A percentile compares a stretch with the other conserved stretches of the same genome.
These are phyloP conservation scores for Cucumis variabilis DNA, from an alignment of 331 rosid species.

Conservation along the genomic window DNA sequence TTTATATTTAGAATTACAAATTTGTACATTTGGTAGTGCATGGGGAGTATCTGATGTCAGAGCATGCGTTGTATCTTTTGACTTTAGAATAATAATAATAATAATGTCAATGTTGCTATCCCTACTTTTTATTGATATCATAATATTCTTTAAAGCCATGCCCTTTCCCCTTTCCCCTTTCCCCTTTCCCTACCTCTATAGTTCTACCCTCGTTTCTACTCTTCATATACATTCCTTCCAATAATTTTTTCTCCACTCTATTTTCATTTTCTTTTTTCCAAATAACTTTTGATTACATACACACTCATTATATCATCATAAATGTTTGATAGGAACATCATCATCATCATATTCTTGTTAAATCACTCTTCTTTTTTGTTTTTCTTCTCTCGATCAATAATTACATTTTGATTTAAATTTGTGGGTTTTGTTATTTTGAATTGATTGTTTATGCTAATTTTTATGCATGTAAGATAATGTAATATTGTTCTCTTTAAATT, in stretches of 20 bases:
- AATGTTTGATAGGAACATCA: not conserved
- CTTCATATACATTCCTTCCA: not conserved
- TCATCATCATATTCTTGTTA: not conserved
- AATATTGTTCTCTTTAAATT: too few relatives aligned
- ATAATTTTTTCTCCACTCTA: not conserved
- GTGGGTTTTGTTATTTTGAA: too few relatives aligned
- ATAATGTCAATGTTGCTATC: not conserved
- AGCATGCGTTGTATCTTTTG: conserved; percentile 33
- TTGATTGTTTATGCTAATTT: too few relatives aligned
- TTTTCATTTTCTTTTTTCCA: not conserved
- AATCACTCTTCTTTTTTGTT: too few relatives aligned
- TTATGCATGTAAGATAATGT: too few relatives aligned
- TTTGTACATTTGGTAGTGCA: conserved; percentile 6
- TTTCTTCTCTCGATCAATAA: too few relatives aligned
- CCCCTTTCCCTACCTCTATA: not conserved
- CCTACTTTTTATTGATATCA: not conserved
- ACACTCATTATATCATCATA: conserved; percentile 15
- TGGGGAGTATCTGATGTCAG: conserved; percentile 34
- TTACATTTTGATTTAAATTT: too few relatives aligned
- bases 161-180: too few relatives aligned
- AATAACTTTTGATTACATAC: not conserved
- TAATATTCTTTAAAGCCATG: not conserved
- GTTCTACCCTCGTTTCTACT: not conserved
- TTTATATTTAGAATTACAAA: not conserved
- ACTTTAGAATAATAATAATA: not conserved